A percentile compares a stretch with the other conserved stretches of the same genome.
Evolutionary conservation across 352 stramenopile species (phyloP).

Genomic region (Saprolegnia diclina): DNA sequence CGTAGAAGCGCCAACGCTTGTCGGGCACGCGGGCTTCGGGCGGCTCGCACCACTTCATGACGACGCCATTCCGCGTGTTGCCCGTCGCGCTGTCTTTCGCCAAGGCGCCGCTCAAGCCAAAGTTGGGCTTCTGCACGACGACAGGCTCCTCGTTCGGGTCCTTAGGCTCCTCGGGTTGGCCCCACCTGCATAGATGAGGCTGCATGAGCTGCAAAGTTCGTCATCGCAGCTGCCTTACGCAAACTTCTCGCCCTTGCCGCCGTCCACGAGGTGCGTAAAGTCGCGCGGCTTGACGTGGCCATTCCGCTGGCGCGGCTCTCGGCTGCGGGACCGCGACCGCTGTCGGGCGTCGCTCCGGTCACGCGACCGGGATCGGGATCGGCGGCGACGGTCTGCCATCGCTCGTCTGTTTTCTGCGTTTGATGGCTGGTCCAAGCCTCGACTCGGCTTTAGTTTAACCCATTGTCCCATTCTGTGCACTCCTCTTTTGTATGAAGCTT

Average conservation of each 20-base stretch:
- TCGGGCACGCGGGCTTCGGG: conserved; percentile 89
- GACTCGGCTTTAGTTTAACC: neutral
- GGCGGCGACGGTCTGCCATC: neutral
- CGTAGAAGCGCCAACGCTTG: conserved; percentile 94
- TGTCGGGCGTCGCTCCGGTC: neutral
- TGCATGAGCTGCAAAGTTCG: neutral
- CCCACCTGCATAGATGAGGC: conserved; percentile 41
- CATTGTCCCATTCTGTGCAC: neutral
- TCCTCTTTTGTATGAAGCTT: no score
- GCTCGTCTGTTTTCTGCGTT: no score
- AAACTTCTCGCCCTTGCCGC: neutral
- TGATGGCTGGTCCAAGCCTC: neutral
- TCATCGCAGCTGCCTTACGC: neutral
- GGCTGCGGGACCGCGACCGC: conserved; percentile 5
- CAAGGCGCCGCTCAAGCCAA: conserved; percentile 95
- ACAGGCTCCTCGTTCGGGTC: conserved; percentile 35
- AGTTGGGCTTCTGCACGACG: conserved; percentile 92
- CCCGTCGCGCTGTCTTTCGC: conserved; percentile 93
- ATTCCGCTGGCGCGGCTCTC: neutral
- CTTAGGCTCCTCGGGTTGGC: conserved; percentile 60
- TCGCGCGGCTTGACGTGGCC: conserved; percentile 4
- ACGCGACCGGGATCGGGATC: conserved; percentile 20
- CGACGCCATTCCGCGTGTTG: conserved; percentile 95
- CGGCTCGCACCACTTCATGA: conserved; percentile 97
- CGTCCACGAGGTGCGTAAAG: conserved; percentile 20